These are phyloP conservation scores for Quercus robur DNA, from an alignment of 306 rosid genomes.

Conservation along the genomic window DNA sequence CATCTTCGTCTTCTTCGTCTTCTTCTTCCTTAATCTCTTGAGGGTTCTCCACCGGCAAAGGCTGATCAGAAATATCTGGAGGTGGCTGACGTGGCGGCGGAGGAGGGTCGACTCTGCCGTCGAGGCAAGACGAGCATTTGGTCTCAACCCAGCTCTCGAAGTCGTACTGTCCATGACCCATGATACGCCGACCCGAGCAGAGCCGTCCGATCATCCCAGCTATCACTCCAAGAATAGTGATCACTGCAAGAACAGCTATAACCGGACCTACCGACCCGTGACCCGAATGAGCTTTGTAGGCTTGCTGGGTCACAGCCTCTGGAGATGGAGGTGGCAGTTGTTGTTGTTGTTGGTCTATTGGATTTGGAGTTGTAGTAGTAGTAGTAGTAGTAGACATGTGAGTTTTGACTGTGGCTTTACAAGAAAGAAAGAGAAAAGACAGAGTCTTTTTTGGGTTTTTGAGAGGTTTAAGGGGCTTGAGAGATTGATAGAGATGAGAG, in stretches of 20 bases:
- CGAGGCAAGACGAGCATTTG: slow-evolving; percentile 80
- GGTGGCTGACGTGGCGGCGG: slow-evolving; percentile 23
- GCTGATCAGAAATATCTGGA: background rate
- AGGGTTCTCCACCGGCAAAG: slow-evolving; percentile 18
- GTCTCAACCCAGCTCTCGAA: slow-evolving; percentile 74
- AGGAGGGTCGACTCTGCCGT: slow-evolving; percentile 49
- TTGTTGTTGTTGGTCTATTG: slow-evolving; percentile 18
- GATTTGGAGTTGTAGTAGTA: background rate
- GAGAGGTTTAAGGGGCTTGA: slow-evolving; percentile 3
- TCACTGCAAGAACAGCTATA: slow-evolving; percentile 67
- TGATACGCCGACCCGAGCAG: slow-evolving; percentile 76
- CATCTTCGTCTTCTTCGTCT: slow-evolving; percentile 25
- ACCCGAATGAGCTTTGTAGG: slow-evolving; percentile 47
- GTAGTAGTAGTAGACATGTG: slow-evolving; percentile 39
- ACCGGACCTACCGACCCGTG: slow-evolving; percentile 80
- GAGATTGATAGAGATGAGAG: background rate
- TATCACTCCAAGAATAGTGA: slow-evolving; percentile 64
- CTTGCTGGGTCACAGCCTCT: slow-evolving; percentile 39
- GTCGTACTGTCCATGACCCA: slow-evolving; percentile 64
- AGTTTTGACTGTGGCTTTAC: slow-evolving; percentile 1
- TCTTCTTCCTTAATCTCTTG: slow-evolving; percentile 46
- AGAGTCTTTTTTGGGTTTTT: background rate
- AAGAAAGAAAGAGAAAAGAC: no score
- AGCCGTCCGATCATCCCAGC: slow-evolving; percentile 83
- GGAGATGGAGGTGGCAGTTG: slow-evolving; percentile 36